A percentile compares a stretch with the other conserved stretches of the same genome.
These are phyloP conservation scores for Boehmeria nivea DNA, from an alignment of 306 rosid species.

Conservation along the genomic window DNA sequence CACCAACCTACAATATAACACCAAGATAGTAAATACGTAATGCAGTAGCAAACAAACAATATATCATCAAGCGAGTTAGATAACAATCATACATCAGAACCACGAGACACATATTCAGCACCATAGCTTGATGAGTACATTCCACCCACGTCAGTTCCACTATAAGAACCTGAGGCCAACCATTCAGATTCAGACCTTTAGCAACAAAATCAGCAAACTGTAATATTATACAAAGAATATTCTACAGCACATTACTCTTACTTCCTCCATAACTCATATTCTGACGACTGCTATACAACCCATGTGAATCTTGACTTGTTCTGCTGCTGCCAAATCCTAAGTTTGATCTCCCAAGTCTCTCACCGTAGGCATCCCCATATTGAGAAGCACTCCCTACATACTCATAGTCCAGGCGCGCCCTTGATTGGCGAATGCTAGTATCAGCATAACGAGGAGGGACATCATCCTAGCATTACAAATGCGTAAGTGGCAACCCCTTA, in stretches of 20 bases:
- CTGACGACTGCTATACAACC: conserved; percentile 64
- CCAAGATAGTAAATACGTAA: background rate
- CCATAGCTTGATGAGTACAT: conserved; percentile 84
- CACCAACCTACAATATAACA: conserved; percentile 54
- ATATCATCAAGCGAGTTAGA: too few relatives aligned
- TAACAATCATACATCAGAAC: conserved; percentile 64
- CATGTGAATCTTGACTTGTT: conserved; percentile 69
- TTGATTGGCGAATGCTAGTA: conserved; percentile 66
- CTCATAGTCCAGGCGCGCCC: conserved; percentile 84
- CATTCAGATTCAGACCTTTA: conserved; percentile 4
- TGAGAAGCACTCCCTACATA: conserved; percentile 65
- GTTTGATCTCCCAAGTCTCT: conserved; percentile 73
- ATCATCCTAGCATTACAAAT: conserved; percentile 47
- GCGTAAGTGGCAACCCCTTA: too few relatives aligned
- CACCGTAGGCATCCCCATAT: conserved; percentile 74
- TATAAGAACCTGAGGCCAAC: conserved; percentile 57
- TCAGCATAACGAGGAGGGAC: conserved; percentile 73
- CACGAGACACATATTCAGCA: conserved; percentile 68
- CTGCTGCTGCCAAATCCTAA: conserved; percentile 67
- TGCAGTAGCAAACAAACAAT: too few relatives aligned
- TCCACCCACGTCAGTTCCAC: conserved; percentile 58
- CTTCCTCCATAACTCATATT: conserved; percentile 57
- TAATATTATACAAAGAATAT: background rate
- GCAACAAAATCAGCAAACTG: background rate
- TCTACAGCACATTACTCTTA: conserved; percentile 15